phyloP scores from a whole-genome alignment of 192 early-diverging fungal species.

The Coemansia nantahalensis region DNA sequence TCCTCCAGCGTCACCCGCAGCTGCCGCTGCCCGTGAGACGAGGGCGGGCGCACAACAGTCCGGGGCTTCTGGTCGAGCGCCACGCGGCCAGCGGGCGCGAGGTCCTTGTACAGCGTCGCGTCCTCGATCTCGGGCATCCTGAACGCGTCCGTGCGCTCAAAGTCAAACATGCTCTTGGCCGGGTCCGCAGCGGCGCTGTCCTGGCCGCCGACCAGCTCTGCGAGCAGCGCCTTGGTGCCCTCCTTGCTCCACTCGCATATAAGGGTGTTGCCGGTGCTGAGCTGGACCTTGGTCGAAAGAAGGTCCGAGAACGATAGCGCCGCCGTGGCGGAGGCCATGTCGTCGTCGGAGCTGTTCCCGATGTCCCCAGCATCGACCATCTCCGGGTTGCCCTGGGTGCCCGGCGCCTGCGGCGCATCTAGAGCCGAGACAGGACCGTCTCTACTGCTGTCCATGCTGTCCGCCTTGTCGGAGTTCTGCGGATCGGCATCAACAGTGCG shows the following conservation, averaged over 20 bases:
- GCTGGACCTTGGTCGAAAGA: conserved; percentile 10
- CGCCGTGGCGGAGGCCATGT: conserved; percentile 29
- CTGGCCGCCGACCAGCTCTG: conserved; percentile 10
- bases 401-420: background rate
- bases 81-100: conserved; percentile 10
- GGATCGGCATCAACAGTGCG: no score
- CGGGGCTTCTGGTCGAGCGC: conserved; percentile 7
- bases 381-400: background rate
- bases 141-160: conserved; percentile 25
- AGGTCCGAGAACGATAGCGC: conserved; percentile 28
- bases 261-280: conserved; percentile 46
- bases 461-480: no score
- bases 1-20: conserved; percentile 58
- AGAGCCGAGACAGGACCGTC: no score
- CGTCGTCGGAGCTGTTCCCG: conserved; percentile 15
- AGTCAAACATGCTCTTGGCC: conserved; percentile 25
- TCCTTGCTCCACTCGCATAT: conserved; percentile 44
- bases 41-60: conserved; percentile 3
- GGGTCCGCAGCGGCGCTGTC: background rate
- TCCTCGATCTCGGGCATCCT: conserved; percentile 42
- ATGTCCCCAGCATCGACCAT: background rate
- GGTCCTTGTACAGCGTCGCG: conserved; percentile 17
- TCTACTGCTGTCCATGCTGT: no score
- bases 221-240: conserved; percentile 19
- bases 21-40: background rate